A percentile compares a stretch with the other conserved stretches of the same genome.
These are phyloP conservation scores for Hypericum perforatum DNA, from an alignment of 345 rosid genomes.

Conservation along the genomic window DNA sequence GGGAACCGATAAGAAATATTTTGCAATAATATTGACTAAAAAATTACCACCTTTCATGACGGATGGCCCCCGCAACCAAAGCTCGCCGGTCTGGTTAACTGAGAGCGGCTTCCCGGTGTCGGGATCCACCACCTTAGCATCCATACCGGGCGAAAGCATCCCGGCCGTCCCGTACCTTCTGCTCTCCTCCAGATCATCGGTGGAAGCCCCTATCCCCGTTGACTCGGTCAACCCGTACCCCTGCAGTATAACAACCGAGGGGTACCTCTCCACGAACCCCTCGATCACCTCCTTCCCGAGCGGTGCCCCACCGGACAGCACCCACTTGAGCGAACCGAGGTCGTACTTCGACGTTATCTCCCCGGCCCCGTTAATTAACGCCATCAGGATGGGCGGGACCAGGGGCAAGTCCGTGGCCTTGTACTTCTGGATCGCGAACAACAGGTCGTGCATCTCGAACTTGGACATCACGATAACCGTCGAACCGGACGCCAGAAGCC, in stretches of 20 bases:
- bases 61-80: slow-evolving; percentile 61
- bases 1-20: too few relatives aligned
- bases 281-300: neutral
- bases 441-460: slow-evolving; percentile 63
- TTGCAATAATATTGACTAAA: too few relatives aligned
- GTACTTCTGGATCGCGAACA: slow-evolving; percentile 45
- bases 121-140: slow-evolving; percentile 69
- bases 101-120: slow-evolving; percentile 37
- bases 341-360: slow-evolving; percentile 40
- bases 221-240: slow-evolving; percentile 83
- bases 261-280: slow-evolving; percentile 29
- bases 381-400: slow-evolving; percentile 51
- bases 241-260: slow-evolving; percentile 37
- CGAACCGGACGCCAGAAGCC: slow-evolving; percentile 56
- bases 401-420: slow-evolving; percentile 50
- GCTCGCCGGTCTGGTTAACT: slow-evolving; percentile 57
- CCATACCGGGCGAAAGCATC: slow-evolving; percentile 41
- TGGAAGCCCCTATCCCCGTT: slow-evolving; percentile 54
- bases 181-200: slow-evolving; percentile 59
- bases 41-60: slow-evolving; percentile 84
- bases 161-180: slow-evolving; percentile 67
- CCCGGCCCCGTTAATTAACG: slow-evolving; percentile 47
- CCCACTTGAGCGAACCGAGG: slow-evolving; percentile 41
- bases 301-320: neutral
- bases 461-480: slow-evolving; percentile 58